Base-by-base conservation (phyloP, 352 stramenopile genomes). In the Phytopythium litorale region DNA sequence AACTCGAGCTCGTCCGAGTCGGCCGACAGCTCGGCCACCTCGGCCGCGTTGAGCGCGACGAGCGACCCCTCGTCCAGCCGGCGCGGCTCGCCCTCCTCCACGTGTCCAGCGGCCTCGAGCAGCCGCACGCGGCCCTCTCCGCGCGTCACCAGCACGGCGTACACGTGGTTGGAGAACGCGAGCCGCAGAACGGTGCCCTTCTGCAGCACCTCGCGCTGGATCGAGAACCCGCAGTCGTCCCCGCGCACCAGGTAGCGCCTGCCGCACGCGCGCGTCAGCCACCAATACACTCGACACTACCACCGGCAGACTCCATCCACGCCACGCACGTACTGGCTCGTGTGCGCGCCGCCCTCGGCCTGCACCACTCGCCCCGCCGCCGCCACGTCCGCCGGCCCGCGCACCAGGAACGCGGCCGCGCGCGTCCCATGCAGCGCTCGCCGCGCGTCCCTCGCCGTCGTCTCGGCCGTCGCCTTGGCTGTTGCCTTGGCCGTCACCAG, bases 81-180 rank as follows among this genome's bases (percentile, higher is more conserved):
- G 50, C 87, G 71, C 30, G 62, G 59, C 50, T 79, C 66, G 7
- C 68, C 60, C 1, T 74, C 72, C 16, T 69, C 65, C n/a, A 71
- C 57, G 2, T 74, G 67, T 46, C 64, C 67, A 25, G 78, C 67
- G 12, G 70, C 59, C 60, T 91, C 79, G 43, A 93, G 58, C 19
- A 89, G 67, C 60, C 75, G 72, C 53, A 90, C 64, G 18, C 61
- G 67, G 16, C 79, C 84, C 15, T 59, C 63, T 55, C 84, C 84
- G 60, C 78, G 71, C 43, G 81, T 93, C 54, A 93, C 70, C 52
- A 91, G 63, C 58, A 91, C 63, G 5, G 79, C 81, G 63, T 82
- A 89, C 57, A 91, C 84, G 69, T 93, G 84, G 63, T 91, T 93
- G 62, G 75, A 71, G 65, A 90, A 93, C 60, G 81, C 73, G 21